Base-by-base conservation (phyloP, 331 rosid genomes). In the Arachis monticola region DNA sequence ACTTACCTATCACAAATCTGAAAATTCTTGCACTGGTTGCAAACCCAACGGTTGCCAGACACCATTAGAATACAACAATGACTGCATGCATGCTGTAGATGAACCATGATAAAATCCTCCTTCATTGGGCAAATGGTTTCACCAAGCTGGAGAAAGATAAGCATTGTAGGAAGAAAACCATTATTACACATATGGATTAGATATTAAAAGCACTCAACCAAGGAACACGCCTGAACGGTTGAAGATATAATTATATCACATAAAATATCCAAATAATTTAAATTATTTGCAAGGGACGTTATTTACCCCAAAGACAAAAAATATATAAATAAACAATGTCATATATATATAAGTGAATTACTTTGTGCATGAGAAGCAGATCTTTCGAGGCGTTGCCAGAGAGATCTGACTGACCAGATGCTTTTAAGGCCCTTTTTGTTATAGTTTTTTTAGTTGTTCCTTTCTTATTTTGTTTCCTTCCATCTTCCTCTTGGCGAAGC, bases 91-190 rank as follows among this genome's bases (percentile, higher is more conserved):
- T 90, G 90, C 86, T 92, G 98, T 85, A 95, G 82, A 86, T 95
- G 99, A 84, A 95, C 99, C 98, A 95, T 90, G 67, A 95, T 92
- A 79, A 92, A 92, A 80, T 95, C 98, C 74, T 95, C 99, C 93
- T 95, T 95, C 97, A 95, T 95, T 0, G 97, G 97, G 82, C 80
- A 70, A 77, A 95, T 95, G 79, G 97, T 92, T 84, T 95, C 99
- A 70, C 97, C 99, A 67, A 95, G 97, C 99, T 95, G 88, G 70
- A 79, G 63, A 81, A 79, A 73, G 32, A 73, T 45, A 48, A 77
- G 31, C 35, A 56, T 77, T 50, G 53, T 65, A 57, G 65, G 79
- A 72, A 57, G 42, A 82, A 63, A 63, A 75, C 6, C 40, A 57
- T 52, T 12, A 50, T 55, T 68, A 41, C 53, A 62, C 64, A 79